Conservation (phyloP, 2,329 filamentous ascomycete genomes). For the Clonostachys byssicola region DNA sequence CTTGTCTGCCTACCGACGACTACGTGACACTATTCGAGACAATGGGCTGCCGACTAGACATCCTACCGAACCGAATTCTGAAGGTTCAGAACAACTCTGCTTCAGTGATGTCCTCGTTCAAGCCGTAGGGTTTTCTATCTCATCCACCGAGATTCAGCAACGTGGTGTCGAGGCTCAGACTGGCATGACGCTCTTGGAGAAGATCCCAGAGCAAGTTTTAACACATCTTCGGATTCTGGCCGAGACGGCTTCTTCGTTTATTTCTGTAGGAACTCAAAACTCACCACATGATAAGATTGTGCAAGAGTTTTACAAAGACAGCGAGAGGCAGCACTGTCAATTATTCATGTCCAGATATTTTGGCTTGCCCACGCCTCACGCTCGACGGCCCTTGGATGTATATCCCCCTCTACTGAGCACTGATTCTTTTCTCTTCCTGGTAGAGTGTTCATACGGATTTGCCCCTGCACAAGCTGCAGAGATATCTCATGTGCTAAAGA, state of each 20-base stretch:
- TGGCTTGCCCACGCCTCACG: conserved; percentile 16
- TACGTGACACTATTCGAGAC: conserved; percentile 52
- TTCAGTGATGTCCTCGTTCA: conserved; percentile 57
- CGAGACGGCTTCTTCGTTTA: conserved; percentile 84
- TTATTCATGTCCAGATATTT: conserved; percentile 63
- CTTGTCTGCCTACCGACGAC: conserved; percentile 54
- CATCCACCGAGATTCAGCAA: conserved; percentile 86
- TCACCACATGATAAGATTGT: neutral
- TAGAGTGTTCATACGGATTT: conserved; percentile 71
- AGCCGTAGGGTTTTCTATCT: conserved; percentile 78
- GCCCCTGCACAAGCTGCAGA: conserved; percentile 66
- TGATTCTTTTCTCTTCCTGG: conserved; percentile 77
- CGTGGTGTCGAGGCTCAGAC: conserved; percentile 74
- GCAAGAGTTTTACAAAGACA: conserved; percentile 61
- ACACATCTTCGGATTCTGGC: conserved; percentile 85
- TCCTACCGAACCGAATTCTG: conserved; percentile 17
- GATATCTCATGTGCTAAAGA: conserved; percentile 71
- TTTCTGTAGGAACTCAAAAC: conserved; percentile 64
- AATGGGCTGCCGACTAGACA: conserved; percentile 45
- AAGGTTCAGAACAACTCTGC: conserved; percentile 39
- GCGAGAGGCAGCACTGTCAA: conserved; percentile 69
- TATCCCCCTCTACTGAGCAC: conserved; percentile 58
- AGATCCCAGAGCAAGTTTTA: conserved; percentile 76
- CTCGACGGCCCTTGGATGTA: conserved; percentile 35
- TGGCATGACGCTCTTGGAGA: conserved; percentile 74